Evolutionary conservation across 441 rosid genomes (phyloP), one percentile per base, ranked within the genome.

Genomic region (Jatropha podagrica): DNA sequence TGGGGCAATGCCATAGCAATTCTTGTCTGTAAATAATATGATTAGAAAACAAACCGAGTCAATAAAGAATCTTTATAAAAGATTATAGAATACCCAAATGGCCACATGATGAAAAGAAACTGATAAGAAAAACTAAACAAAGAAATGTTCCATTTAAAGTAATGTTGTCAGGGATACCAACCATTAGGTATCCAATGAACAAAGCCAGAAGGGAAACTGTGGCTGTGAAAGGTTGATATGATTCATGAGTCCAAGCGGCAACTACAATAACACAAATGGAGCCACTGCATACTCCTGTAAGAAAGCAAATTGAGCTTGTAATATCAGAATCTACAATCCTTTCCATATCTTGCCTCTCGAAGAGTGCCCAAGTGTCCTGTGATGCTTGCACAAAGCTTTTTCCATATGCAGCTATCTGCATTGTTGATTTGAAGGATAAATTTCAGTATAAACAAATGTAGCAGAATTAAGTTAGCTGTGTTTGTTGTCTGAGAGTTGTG

Each of bases 1-100:
- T 92, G 95, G 10, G 97, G 97, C 87, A 94, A 65, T 78, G 97
- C 99, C 99, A 94, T 96, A n/a, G 98, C 88, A 66, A 96, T 96
- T 88, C 98, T 92, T 0, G 97, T 90, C 98, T 96, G 95, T 32
- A 42, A 38, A 69, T 38, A 65, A 69, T 20, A 77, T 52, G 13
- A 17, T 23, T 67, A 63, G n/a, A 61, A 23, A 37, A 40, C 59
- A 14, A 69, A 51, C 67, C 64, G 63, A 48, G 69, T 18, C 42
- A 23, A 77, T 44, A 44, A 40, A 49, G 73, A 72, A 49, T 40
- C 70, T 74, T 42, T 26, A 65, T 71, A 38, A 40, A 67, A 37
- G 3, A 75, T 62, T 56, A 14, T 14, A 56, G 23, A 55, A 54
- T 32, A 46, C 58, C 58, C 79, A 79, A 73, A 79, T 78, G 79